A percentile compares a stretch with the other conserved stretches of the same genome.
These are phyloP conservation scores for Verticillium zaregamsianum DNA, from an alignment of 2,329 filamentous ascomycete species.

Conservation along the genomic window DNA sequence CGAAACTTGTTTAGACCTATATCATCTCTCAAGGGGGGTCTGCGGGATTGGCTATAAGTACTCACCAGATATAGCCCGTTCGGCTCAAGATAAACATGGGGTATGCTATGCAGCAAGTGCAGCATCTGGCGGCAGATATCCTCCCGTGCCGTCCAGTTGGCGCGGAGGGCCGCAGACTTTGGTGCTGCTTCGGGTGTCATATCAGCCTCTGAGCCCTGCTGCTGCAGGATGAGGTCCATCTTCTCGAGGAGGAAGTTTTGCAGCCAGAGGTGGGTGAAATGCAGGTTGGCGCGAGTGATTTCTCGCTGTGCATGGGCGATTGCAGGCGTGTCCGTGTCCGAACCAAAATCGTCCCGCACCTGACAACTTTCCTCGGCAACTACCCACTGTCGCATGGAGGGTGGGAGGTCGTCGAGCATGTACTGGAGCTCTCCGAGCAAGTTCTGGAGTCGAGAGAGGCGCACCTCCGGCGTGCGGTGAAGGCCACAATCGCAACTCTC, in stretches of 20 bases:
- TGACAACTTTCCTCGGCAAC: constrained; percentile 3
- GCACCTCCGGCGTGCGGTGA: constrained; percentile 7
- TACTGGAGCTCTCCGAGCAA: constrained; percentile 24
- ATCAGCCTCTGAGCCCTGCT: constrained; percentile 1
- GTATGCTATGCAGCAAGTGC: constrained; percentile 27
- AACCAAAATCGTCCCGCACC: not conserved
- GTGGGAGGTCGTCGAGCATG: constrained; percentile 22
- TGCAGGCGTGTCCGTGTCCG: not conserved
- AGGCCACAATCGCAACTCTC: constrained; percentile 9
- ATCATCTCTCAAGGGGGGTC: too few species aligned
- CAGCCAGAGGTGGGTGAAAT: constrained; percentile 32
- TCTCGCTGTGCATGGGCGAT: constrained; percentile 14
- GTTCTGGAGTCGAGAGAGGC: constrained; percentile 17
- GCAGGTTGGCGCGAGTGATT: constrained; percentile 27
- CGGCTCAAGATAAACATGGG: constrained; percentile 23
- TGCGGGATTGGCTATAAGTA: not conserved
- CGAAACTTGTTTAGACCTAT: not conserved
- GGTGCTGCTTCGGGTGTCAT: not conserved
- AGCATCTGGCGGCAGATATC: constrained; percentile 30
- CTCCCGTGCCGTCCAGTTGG: constrained; percentile 27
- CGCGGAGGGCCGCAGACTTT: constrained; percentile 4
- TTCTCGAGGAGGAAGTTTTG: constrained; percentile 29
- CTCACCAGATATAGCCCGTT: constrained; percentile 28
- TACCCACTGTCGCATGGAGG: constrained; percentile 19
- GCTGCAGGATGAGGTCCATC: constrained; percentile 20